phyloP scores from a whole-genome alignment of 2,329 filamentous ascomycete species.

The Aspergillus phoenicis region DNA sequence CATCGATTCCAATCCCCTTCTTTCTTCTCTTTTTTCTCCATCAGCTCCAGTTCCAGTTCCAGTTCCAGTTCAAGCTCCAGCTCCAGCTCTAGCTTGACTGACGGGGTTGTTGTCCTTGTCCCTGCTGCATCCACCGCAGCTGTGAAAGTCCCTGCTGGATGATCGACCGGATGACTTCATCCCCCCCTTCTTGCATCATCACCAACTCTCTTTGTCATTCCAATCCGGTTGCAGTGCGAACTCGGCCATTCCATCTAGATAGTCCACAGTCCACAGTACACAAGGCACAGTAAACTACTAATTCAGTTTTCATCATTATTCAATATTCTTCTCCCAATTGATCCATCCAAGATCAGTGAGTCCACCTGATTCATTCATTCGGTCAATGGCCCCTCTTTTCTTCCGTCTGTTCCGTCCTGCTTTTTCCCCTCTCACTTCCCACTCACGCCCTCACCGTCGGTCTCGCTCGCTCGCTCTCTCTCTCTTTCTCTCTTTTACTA shows the following conservation, averaged over 20 bases:
- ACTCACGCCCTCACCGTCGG: background rate
- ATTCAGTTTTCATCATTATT: too few species aligned
- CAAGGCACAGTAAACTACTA: too few species aligned
- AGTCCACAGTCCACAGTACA: background rate
- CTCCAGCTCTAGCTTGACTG: background rate
- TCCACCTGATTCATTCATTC: slow-evolving; percentile 3
- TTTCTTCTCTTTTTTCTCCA: background rate
- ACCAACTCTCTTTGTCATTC: background rate
- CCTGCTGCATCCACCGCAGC: background rate
- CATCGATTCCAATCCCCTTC: background rate
- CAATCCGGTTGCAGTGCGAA: background rate
- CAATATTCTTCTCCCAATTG: too few species aligned
- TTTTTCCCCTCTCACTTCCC: background rate
- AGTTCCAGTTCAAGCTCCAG: background rate
- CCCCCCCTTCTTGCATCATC: slow-evolving; percentile 5
- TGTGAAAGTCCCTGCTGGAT: background rate
- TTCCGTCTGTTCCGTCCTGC: slow-evolving; percentile 4
- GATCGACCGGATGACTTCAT: slow-evolving; percentile 7
- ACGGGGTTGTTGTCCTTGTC: background rate
- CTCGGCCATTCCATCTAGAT: slow-evolving; percentile 22
- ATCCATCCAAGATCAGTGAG: background rate
- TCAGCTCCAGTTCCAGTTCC: background rate
- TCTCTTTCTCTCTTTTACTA: background rate
- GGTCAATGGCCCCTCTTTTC: slow-evolving; percentile 5
- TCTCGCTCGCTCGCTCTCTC: too few species aligned